These are phyloP conservation scores for Didymella pinodella DNA, from an alignment of 2,329 filamentous ascomycete genomes.

Conservation along the genomic window DNA sequence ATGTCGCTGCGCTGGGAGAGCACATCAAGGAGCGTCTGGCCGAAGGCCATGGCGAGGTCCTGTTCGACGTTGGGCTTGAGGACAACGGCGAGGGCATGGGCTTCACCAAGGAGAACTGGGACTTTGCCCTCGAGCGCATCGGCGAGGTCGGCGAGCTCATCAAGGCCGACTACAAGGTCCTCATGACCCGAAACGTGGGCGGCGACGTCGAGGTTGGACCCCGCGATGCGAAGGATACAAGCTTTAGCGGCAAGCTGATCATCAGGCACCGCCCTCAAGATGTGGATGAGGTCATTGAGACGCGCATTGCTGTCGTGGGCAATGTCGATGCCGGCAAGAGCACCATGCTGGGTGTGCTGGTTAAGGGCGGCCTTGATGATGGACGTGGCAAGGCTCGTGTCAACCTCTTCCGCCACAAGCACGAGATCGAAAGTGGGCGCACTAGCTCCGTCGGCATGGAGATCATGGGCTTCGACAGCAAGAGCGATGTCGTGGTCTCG, in stretches of 20 bases:
- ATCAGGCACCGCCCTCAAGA: slow-evolving; percentile 76
- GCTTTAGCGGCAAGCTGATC: slow-evolving; percentile 84
- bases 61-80: slow-evolving; percentile 93
- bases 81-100: slow-evolving; percentile 86
- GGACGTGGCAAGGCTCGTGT: slow-evolving; percentile 92
- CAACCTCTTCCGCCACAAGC: slow-evolving; percentile 96
- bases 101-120: slow-evolving; percentile 78
- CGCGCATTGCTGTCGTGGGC: slow-evolving; percentile 92
- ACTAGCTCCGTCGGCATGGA: slow-evolving; percentile 99
- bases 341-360: slow-evolving; percentile 92
- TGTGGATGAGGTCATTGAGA: slow-evolving; percentile 91
- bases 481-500: slow-evolving; percentile 81
- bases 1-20: slow-evolving; percentile 67
- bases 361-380: slow-evolving; percentile 94
- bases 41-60: slow-evolving; percentile 85
- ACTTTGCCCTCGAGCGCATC: slow-evolving; percentile 72
- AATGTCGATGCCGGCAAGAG: slow-evolving; percentile 98
- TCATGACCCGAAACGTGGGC: slow-evolving; percentile 90
- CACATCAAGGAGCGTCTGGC: slow-evolving; percentile 73
- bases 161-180: slow-evolving; percentile 77
- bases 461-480: slow-evolving; percentile 91
- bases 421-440: slow-evolving; percentile 93
- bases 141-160: slow-evolving; percentile 68
- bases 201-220: slow-evolving; percentile 75
- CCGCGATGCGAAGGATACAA: slow-evolving; percentile 71